Percentiles rank a stretch among this genome's conserved stretches.
phyloP scores from a whole-genome alignment of 345 rosid genomes.

The Conringia planisiliqua region DNA sequence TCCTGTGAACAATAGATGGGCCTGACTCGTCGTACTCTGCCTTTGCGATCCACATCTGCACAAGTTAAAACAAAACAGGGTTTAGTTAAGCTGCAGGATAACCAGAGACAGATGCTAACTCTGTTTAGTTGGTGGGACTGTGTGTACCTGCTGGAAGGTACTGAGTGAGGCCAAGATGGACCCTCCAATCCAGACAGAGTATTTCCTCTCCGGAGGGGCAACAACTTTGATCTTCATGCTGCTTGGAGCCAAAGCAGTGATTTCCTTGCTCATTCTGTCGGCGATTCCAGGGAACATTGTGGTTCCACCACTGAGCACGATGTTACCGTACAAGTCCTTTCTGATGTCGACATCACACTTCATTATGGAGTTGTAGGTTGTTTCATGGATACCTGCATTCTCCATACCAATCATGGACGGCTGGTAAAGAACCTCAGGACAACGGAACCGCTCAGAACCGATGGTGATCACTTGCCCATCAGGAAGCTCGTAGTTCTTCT shows the following conservation, averaged over 20 bases:
- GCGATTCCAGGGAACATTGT: conserved; percentile 92
- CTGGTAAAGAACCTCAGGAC: conserved; percentile 95
- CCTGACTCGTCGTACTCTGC: conserved; percentile 95
- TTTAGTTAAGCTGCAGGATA: not conserved
- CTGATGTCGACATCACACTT: conserved; percentile 92
- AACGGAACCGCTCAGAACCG: conserved; percentile 87
- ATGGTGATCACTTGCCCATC: conserved; percentile 94
- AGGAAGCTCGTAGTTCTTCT: conserved; percentile 86
- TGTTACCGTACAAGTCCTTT: conserved; percentile 85
- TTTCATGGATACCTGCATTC: conserved; percentile 87
- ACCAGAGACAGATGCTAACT: not conserved
- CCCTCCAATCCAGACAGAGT: conserved; percentile 95
- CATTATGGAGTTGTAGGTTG: conserved; percentile 91
- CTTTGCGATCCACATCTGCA: conserved; percentile 95
- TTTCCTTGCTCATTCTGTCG: conserved; percentile 94
- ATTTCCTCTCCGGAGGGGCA: conserved; percentile 89
- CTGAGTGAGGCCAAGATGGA: conserved; percentile 92
- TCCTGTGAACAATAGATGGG: conserved; percentile 90
- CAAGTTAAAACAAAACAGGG: not conserved
- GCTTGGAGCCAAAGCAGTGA: conserved; percentile 87
- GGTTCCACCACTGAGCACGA: conserved; percentile 92
- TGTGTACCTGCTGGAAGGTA: conserved; percentile 87
- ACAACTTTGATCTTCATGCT: conserved; percentile 98
- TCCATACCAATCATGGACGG: conserved; percentile 98
- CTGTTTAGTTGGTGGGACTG: not conserved